Percentiles rank a stretch among this genome's conserved stretches.
Evolutionary conservation across 768 basidiomycete species (phyloP).

Genomic region (Suillus decipiens): DNA sequence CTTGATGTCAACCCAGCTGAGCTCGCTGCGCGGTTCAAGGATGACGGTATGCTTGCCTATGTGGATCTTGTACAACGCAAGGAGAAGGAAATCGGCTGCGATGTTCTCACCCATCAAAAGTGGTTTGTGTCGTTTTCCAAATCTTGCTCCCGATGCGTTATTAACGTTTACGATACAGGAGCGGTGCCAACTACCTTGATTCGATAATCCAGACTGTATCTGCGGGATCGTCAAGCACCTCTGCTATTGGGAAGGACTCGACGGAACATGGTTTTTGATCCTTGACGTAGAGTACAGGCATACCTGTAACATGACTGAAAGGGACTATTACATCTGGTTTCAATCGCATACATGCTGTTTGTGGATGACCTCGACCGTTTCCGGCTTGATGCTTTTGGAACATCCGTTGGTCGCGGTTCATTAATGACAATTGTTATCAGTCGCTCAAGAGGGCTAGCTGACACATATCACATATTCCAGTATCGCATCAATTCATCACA

Average conservation of each 20-base stretch:
- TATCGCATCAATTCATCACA: neutral
- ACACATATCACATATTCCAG: neutral
- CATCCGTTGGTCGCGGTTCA: neutral
- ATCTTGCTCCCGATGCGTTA: neutral
- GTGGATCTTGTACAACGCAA: slow-evolving; percentile 86
- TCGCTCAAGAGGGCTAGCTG: neutral
- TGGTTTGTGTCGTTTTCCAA: slow-evolving; percentile 51
- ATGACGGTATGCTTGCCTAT: slow-evolving; percentile 92
- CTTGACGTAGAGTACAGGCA: neutral
- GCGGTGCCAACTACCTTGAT: slow-evolving; percentile 90
- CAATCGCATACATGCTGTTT: neutral
- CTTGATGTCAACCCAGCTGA: slow-evolving; percentile 52
- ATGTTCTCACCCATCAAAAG: slow-evolving; percentile 93
- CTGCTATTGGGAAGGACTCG: slow-evolving; percentile 81
- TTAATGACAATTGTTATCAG: neutral
- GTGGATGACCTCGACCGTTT: neutral
- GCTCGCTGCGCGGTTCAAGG: slow-evolving; percentile 76
- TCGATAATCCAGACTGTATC: slow-evolving; percentile 81
- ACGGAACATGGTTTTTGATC: slow-evolving; percentile 81
- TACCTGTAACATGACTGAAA: neutral
- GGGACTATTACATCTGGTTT: neutral
- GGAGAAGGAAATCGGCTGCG: slow-evolving; percentile 85
- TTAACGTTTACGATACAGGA: slow-evolving; percentile 46
- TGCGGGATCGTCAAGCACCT: slow-evolving; percentile 87
- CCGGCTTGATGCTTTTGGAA: neutral